These are phyloP conservation scores for Polychytrium aggregatum DNA, from an alignment of 192 early-diverging fungal genomes.

Conservation along the genomic window DNA sequence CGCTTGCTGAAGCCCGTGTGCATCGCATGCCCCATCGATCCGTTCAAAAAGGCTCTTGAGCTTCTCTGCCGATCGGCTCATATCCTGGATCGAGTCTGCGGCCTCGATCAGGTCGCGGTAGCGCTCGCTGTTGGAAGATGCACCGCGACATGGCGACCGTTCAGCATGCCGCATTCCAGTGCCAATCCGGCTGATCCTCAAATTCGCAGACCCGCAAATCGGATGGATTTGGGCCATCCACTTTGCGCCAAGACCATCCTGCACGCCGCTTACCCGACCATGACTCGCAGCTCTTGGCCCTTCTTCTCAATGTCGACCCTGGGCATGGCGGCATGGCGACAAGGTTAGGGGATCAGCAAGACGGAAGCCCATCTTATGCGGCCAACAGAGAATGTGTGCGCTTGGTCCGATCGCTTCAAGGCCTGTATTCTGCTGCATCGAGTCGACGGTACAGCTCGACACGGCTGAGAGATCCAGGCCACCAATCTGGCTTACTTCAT, in stretches of 20 bases:
- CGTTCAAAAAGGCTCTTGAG: slow-evolving; percentile 44
- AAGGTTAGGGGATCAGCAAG: not conserved
- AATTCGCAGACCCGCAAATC: no score
- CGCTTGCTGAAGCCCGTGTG: slow-evolving; percentile 34
- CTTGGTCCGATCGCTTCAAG: no score
- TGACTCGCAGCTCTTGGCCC: slow-evolving; percentile 67
- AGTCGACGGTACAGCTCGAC: no score
- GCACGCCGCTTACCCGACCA: slow-evolving; percentile 85
- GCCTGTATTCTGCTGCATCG: no score
- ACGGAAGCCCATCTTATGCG: not conserved
- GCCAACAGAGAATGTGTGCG: no score
- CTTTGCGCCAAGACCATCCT: no score
- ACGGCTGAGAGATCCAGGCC: no score
- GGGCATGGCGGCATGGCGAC: not conserved
- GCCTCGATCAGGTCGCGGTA: slow-evolving; percentile 80
- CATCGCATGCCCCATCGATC: slow-evolving; percentile 47
- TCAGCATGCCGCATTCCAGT: no score
- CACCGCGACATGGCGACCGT: no score
- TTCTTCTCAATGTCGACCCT: slow-evolving; percentile 68
- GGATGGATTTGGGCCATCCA: no score
- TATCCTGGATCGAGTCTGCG: slow-evolving; percentile 64
- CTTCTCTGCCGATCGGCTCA: slow-evolving; percentile 44
- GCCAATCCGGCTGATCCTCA: no score
- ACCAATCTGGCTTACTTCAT: slow-evolving; percentile 21
- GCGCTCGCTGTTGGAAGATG: slow-evolving; percentile 49